Base-by-base conservation (phyloP, 352 stramenopile genomes). In the Pythium biforme region DNA sequence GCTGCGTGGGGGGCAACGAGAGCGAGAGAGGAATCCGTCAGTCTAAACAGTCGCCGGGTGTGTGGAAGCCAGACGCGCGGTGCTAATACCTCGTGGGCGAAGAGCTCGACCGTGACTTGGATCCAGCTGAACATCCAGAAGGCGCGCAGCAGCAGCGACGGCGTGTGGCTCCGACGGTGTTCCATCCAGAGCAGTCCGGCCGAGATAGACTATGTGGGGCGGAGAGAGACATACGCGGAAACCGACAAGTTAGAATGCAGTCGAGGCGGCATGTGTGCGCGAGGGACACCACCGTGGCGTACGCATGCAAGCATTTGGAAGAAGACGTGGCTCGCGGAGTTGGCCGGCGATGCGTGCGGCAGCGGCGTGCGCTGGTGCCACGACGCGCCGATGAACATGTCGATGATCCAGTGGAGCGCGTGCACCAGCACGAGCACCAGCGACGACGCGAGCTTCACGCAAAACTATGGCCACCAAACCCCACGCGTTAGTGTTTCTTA, bases 111-210 rank as follows among this genome's bases (percentile, higher is more conserved):
- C 6, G 81, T 77, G 1, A 64, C 59, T 19, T 76, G 55, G 46
- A 86, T 59, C 78, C 82, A 92, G 55, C 80, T 83, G 43, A 75
- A 29, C 8, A 85, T 34, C 82, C 82, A 92, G 40, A 88, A 87
- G 31, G 73, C 40, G n/a, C 80, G 79, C 45, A 92, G 59, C 26
- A 81, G 73, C 39, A 66, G 37, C 4, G 80, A 90, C 14, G 80
- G 82, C 31, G 79, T 81, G 43, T 77, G 60, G 17, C 79, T 78
- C 12, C 82, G 80, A 2, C 82, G 76, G 66, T 90, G 87, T 47
- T 89, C 82, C 80, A 92, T 92, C 82, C 82, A 92, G 22, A 92
- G 71, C 34, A 90, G 43, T 26, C 12, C 37, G 2, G 56, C 51
- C 9, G 64, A 41, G 15, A 60, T 19, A 27, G 27, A 43, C 48